Evolutionary conservation across 139 green algal species (phyloP).

Genomic region (Yamagishiella unicocca): DNA sequence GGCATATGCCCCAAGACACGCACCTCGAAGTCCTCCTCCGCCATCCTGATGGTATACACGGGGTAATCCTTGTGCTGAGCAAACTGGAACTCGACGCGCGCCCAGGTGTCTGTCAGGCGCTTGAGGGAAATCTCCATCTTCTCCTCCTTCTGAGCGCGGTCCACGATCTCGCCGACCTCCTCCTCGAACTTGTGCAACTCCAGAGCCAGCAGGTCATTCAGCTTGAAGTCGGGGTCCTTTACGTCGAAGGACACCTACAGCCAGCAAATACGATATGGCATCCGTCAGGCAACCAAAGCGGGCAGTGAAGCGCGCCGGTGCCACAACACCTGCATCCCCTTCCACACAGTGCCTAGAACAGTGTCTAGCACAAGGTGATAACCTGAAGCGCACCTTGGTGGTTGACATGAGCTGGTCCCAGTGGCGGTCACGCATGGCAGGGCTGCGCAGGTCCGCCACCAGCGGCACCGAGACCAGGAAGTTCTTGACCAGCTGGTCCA

Average conservation of each 20-base stretch:
- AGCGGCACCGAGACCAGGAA: constrained; percentile 86
- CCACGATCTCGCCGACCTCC: constrained; percentile 93
- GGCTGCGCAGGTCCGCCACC: constrained; percentile 82
- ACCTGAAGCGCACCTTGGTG: constrained; percentile 64
- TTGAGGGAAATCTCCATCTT: constrained; percentile 87
- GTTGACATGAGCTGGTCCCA: constrained; percentile 87
- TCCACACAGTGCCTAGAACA: background rate
- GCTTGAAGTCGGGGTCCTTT: constrained; percentile 77
- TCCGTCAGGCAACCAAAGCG: background rate
- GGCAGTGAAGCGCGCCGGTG: background rate
- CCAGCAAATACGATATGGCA: no score
- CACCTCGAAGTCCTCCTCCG: constrained; percentile 91
- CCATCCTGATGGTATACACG: constrained; percentile 83
- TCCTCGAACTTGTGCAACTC: constrained; percentile 94
- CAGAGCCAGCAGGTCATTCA: constrained; percentile 87
- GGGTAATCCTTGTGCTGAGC: constrained; percentile 78
- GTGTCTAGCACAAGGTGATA: background rate
- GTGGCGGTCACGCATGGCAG: constrained; percentile 83
- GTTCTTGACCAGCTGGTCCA: constrained; percentile 84
- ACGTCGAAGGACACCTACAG: constrained; percentile 69
- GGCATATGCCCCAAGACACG: no score
- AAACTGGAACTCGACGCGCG: constrained; percentile 84
- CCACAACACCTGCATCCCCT: background rate
- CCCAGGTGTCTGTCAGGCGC: constrained; percentile 85
- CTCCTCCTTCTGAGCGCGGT: constrained; percentile 89